phyloP scores from a whole-genome alignment of 345 rosid species.

The Hibiscus tridactylites region DNA sequence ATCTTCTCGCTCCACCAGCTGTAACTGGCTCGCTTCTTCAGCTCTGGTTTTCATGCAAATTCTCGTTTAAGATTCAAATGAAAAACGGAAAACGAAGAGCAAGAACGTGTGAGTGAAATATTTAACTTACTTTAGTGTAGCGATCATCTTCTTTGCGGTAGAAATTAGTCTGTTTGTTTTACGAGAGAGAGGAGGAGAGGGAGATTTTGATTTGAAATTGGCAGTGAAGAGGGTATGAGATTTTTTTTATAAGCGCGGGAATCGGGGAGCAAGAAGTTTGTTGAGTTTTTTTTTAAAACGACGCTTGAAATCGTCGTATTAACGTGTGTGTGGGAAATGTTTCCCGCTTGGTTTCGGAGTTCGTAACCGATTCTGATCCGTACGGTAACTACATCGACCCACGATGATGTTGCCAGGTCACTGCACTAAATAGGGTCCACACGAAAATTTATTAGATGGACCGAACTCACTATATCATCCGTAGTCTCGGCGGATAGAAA shows the following conservation, averaged over 20 bases:
- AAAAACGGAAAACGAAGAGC: background rate
- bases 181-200: background rate
- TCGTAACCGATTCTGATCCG: background rate
- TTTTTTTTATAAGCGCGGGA: constrained; percentile 37
- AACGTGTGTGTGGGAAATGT: background rate
- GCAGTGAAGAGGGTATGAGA: background rate
- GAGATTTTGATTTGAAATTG: constrained; percentile 10
- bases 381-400: background rate
- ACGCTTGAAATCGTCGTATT: background rate
- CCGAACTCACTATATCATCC: too few relatives aligned
- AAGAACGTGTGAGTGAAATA: background rate
- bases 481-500: too few relatives aligned
- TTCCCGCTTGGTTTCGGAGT: background rate
- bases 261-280: background rate
- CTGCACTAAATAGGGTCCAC: background rate
- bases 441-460: too few relatives aligned
- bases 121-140: constrained; percentile 59
- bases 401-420: background rate
- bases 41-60: constrained; percentile 31
- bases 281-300: background rate
- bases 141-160: constrained; percentile 40
- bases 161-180: constrained; percentile 6
- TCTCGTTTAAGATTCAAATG: background rate
- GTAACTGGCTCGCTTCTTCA: constrained; percentile 59
- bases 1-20: constrained; percentile 69